Evolutionary conservation across 116 monocot genomes (phyloP).

Genomic region (Dioscorea cayenensis): DNA sequence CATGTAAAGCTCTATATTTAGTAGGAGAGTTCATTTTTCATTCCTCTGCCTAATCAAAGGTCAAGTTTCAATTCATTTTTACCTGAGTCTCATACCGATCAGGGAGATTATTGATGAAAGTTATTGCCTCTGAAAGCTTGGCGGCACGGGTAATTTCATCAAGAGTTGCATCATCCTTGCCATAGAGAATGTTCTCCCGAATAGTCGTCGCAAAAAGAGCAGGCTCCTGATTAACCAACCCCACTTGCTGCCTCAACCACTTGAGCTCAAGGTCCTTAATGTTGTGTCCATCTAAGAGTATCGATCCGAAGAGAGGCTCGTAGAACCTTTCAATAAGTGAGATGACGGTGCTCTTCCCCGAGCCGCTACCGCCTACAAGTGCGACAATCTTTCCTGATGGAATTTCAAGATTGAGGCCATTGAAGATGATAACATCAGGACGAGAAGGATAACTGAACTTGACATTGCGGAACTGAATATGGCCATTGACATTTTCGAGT

Average conservation of each 20-base stretch:
- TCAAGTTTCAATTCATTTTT: neutral
- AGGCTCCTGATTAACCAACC: constrained; percentile 43
- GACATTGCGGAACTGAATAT: constrained; percentile 53
- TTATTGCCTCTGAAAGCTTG: constrained; percentile 34
- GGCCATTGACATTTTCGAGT: constrained; percentile 42
- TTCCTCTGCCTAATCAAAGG: too few relatives aligned
- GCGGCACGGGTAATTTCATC: constrained; percentile 31
- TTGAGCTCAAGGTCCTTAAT: constrained; percentile 34
- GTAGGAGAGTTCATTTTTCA: too few relatives aligned
- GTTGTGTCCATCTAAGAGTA: constrained; percentile 29
- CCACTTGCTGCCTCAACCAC: constrained; percentile 39
- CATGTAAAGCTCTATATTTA: neutral
- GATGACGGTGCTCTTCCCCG: constrained; percentile 79
- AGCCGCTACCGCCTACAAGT: constrained; percentile 86
- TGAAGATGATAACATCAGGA: constrained; percentile 57
- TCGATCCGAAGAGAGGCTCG: constrained; percentile 31
- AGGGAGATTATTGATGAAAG: constrained; percentile 37
- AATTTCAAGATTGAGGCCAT: constrained; percentile 49
- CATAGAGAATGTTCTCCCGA: constrained; percentile 43
- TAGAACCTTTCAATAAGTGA: constrained; percentile 75
- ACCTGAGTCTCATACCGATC: constrained; percentile 46
- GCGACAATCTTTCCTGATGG: constrained; percentile 74
- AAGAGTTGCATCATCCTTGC: constrained; percentile 35
- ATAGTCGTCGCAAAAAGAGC: constrained; percentile 49
- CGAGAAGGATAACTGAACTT: constrained; percentile 72